Percentiles rank a stretch among this genome's conserved stretches.
Evolutionary conservation across 2,329 filamentous ascomycete species (phyloP).

Genomic region (Calcarisporium arbuscula): DNA sequence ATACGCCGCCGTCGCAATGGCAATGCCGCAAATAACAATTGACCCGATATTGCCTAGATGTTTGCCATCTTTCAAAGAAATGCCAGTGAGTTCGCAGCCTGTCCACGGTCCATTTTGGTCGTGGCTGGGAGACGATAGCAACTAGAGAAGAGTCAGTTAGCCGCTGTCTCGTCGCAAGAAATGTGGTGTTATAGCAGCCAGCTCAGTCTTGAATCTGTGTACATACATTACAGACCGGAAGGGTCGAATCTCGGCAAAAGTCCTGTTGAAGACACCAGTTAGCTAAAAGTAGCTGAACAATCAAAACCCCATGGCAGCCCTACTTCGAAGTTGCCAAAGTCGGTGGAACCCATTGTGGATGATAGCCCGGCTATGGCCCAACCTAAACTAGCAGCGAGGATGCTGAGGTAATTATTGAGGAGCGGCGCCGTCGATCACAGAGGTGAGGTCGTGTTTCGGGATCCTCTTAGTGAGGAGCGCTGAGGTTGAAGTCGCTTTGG

Average conservation of each 20-base stretch:
- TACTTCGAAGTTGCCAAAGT: slow-evolving; percentile 57
- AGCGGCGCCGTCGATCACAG: not conserved
- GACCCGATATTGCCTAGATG: slow-evolving; percentile 86
- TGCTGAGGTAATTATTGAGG: slow-evolving; percentile 4
- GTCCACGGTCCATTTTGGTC: slow-evolving; percentile 54
- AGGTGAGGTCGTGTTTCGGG: slow-evolving; percentile 1
- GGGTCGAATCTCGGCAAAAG: slow-evolving; percentile 77
- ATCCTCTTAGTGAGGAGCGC: too few relatives aligned
- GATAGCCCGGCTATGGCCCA: slow-evolving; percentile 16
- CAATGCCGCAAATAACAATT: slow-evolving; percentile 73
- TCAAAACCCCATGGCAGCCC: slow-evolving; percentile 9
- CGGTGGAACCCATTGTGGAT: slow-evolving; percentile 51
- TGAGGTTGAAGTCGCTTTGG: too few relatives aligned
- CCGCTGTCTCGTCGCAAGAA: slow-evolving; percentile 14
- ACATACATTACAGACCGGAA: slow-evolving; percentile 80
- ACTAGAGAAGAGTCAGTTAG: slow-evolving; percentile 14
- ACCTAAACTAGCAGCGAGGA: slow-evolving; percentile 5
- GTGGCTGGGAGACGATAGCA: slow-evolving; percentile 53
- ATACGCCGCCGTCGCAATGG: slow-evolving; percentile 61
- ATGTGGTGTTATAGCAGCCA: slow-evolving; percentile 9
- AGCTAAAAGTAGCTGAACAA: not conserved
- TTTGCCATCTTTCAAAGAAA: slow-evolving; percentile 58
- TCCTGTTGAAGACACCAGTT: slow-evolving; percentile 41
- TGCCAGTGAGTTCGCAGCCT: slow-evolving; percentile 72
- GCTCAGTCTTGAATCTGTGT: slow-evolving; percentile 1